phyloP scores from a whole-genome alignment of 306 rosid genomes.

The Arachis stenosperma region DNA sequence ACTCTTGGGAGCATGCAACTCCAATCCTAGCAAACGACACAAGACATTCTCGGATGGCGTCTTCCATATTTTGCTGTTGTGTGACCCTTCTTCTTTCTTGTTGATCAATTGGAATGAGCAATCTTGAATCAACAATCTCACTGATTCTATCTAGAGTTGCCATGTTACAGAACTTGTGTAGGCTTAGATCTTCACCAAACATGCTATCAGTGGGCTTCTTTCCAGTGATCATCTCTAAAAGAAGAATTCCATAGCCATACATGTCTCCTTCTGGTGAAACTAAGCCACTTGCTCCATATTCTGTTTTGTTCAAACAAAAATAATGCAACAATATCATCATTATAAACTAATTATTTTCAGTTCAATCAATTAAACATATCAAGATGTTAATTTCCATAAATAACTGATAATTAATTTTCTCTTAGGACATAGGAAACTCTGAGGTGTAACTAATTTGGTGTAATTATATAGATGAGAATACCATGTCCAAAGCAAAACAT shows the following conservation, averaged over 20 bases:
- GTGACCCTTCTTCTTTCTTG: neutral
- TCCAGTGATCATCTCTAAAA: constrained; percentile 7
- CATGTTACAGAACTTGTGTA: constrained; percentile 13
- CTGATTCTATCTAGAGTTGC: neutral
- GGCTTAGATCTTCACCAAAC: neutral
- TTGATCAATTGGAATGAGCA: neutral
- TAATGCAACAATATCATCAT: too few species aligned
- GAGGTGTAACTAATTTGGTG: too few species aligned
- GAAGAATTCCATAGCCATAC: constrained; percentile 19
- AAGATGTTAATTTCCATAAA: too few species aligned
- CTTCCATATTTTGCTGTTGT: neutral
- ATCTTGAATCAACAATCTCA: neutral
- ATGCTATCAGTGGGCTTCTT: constrained; percentile 22
- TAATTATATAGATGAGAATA: neutral
- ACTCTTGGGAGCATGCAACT: too few species aligned
- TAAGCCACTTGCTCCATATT: neutral
- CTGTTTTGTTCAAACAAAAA: neutral
- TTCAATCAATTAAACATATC: too few species aligned
- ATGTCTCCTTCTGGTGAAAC: neutral
- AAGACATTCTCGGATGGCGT: neutral
- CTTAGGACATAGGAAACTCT: too few species aligned
- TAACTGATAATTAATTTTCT: too few species aligned
- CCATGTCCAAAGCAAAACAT: neutral
- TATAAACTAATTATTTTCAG: too few species aligned
- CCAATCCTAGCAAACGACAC: neutral